Conservation (phyloP, 371 early-diverging fungal genomes). For the Amoeboaphelidium protococcarum region DNA sequence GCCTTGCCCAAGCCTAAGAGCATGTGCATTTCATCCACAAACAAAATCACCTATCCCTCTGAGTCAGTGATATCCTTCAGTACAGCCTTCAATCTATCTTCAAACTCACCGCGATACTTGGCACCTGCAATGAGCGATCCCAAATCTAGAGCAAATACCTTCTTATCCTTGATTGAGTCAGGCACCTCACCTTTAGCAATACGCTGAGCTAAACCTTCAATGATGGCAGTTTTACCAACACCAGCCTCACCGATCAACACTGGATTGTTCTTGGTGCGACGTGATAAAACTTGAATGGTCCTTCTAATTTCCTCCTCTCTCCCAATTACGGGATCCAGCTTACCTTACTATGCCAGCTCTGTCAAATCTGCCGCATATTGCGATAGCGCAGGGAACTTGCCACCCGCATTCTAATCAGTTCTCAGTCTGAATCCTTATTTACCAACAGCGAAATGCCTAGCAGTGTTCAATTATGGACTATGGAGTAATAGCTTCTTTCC, state of each 20-base stretch:
- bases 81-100: conserved; percentile 47
- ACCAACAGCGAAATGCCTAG: too few species aligned
- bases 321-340: conserved; percentile 69
- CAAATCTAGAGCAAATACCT: conserved; percentile 46
- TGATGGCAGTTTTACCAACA: conserved; percentile 35
- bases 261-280: conserved; percentile 74
- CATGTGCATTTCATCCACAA: conserved; percentile 65
- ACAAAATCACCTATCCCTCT: conserved; percentile 43
- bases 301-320: conserved; percentile 56
- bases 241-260: conserved; percentile 45
- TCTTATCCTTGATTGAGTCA: conserved; percentile 35
- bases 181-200: conserved; percentile 56
- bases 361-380: conserved; percentile 38
- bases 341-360: conserved; percentile 37
- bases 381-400: conserved; percentile 7
- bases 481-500: too few species aligned
- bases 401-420: conserved; percentile 3
- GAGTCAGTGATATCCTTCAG: conserved; percentile 38
- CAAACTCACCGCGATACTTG: conserved; percentile 57
- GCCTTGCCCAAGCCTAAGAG: conserved; percentile 44
- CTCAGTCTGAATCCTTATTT: too few species aligned
- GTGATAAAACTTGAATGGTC: conserved; percentile 46
- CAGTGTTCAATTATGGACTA: too few species aligned
- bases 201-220: conserved; percentile 45
- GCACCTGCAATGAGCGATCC: conserved; percentile 56